These are phyloP conservation scores for Ustulina deusta DNA, from an alignment of 2,329 filamentous ascomycete genomes.

Conservation along the genomic window DNA sequence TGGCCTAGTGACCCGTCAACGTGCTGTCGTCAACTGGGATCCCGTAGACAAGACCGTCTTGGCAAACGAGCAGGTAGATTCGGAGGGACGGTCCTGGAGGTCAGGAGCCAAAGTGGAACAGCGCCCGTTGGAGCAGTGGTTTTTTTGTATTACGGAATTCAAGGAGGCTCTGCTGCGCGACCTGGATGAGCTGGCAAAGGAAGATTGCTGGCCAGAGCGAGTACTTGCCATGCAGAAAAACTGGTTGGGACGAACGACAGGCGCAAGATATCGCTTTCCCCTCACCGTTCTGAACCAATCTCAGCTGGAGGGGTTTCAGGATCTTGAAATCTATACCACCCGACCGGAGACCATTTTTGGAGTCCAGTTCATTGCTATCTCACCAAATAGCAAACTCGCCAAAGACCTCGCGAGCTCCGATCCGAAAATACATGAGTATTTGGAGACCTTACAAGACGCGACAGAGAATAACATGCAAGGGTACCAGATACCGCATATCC, in stretches of 20 bases:
- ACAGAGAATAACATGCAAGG: conserved; percentile 72
- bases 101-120: conserved; percentile 88
- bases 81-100: conserved; percentile 86
- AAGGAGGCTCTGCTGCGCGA: conserved; percentile 78
- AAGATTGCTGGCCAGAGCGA: conserved; percentile 81
- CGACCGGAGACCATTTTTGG: conserved; percentile 88
- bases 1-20: conserved; percentile 83
- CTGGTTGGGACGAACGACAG: conserved; percentile 85
- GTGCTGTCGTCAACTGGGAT: conserved; percentile 90
- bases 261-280: conserved; percentile 78
- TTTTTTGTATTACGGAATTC: conserved; percentile 84
- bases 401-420: conserved; percentile 69
- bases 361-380: conserved; percentile 85
- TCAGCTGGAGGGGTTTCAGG: conserved; percentile 45
- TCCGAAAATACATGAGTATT: conserved; percentile 72
- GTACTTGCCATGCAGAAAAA: conserved; percentile 87
- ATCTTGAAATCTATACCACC: conserved; percentile 82
- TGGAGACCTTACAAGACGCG: conserved; percentile 70
- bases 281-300: conserved; percentile 54
- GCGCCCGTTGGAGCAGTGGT: conserved; percentile 86
- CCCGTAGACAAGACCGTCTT: conserved; percentile 90
- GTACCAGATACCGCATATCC: conserved; percentile 72
- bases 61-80: conserved; percentile 93
- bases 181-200: conserved; percentile 72
- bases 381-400: conserved; percentile 78